Conservation (phyloP, 2,329 filamentous ascomycete genomes). For the Monilinia fructicola region DNA sequence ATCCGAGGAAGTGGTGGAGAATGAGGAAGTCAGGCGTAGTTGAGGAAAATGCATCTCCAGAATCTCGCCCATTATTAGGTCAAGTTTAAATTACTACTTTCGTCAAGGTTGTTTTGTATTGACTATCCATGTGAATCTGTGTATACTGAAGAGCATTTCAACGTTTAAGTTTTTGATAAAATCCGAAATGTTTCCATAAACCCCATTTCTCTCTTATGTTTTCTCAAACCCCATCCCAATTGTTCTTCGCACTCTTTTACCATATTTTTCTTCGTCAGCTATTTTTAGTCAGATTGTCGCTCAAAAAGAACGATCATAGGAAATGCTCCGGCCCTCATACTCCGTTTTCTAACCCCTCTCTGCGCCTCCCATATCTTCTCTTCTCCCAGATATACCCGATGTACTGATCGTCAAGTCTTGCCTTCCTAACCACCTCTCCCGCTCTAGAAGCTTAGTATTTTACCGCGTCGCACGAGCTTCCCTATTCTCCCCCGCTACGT, state of each 20-base stretch:
- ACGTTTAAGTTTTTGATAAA: neutral
- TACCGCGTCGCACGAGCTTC: neutral
- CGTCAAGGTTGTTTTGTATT: neutral
- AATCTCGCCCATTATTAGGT: constrained; percentile 11
- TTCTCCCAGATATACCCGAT: neutral
- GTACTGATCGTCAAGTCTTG: neutral
- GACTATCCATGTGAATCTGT: neutral
- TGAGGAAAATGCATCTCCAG: neutral
- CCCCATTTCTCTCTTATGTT: neutral
- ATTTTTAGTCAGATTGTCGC: too few relatives aligned
- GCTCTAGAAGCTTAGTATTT: too few relatives aligned
- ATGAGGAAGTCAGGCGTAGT: neutral
- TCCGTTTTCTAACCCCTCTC: neutral
- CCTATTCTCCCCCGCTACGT: neutral
- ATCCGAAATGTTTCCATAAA: neutral
- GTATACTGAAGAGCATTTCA: neutral
- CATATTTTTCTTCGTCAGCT: neutral
- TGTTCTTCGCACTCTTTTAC: neutral
- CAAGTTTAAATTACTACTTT: neutral
- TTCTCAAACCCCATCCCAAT: neutral
- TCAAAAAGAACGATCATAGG: too few relatives aligned
- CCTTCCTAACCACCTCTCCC: neutral
- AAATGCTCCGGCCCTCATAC: neutral
- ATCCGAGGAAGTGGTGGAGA: constrained; percentile 5
- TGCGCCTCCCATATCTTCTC: neutral